Base-by-base conservation (phyloP, 2,329 filamentous ascomycete genomes). In the Phaeosphaeria sp. region DNA sequence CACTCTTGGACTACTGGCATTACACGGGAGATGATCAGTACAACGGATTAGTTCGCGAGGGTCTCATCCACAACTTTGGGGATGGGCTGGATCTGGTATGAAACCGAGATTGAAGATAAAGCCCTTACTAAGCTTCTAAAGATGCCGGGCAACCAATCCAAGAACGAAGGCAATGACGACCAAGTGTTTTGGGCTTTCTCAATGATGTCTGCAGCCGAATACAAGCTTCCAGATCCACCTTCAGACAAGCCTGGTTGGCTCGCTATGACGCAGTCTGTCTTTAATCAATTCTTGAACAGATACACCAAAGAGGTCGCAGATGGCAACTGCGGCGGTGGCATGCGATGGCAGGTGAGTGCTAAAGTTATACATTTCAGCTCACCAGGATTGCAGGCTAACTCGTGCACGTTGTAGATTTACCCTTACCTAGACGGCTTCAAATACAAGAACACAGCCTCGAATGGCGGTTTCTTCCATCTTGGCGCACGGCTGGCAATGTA, bases 1-100 rank as follows among this genome's bases (percentile, higher is more conserved):
- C 89, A 2, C 80, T 95, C 61, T 82, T 96, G 52, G 90, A 95
- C 69, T 95, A 95, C 75, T 96, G 91, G 90, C 90, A 89, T 72
- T 91, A 92, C 73, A 94, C 91, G 0, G 88, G 88, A 20, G 90
- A 94, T 71, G 79, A 83, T 3, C 83, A 84, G 33, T 95, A 90
- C 79, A 93, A 93, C 72, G 79, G 87, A 17, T 79, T 91, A 43
- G 85, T 87, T 17, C 83, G 82, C 36, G 82, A 90, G 62, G 74
- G 72, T 21, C 49, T 76, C 43, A 64, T 72, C 20, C 65, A 69
- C 56, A 72, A 77, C 47, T 69, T 74, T 43, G 74, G 73, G 47
- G 66, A 69, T 22, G 55, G 71, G n/a, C 52, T 55, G 18, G 65
- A 74, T 52, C 55, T 73, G 59, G 72, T 73, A 66, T 10, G 60